Conservation (phyloP, 176 grass and related monocot genomes). For the Zoysia pacifica region DNA sequence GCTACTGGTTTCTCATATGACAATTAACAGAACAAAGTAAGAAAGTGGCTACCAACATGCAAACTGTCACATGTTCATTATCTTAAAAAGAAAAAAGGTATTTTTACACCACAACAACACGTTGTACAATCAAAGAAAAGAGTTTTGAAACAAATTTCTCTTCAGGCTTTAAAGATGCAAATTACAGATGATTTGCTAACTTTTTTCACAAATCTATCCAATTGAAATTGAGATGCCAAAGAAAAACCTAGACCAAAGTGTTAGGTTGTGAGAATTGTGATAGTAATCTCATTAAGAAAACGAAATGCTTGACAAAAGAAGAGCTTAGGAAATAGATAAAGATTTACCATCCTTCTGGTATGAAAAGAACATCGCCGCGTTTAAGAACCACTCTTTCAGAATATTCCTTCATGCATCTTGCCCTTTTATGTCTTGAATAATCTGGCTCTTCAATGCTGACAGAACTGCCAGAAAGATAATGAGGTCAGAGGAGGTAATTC, state of each 20-base stretch:
- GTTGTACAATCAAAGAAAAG: conserved; percentile 6
- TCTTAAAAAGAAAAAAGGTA: not conserved
- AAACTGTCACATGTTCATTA: conserved; percentile 4
- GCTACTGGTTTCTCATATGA: conserved; percentile 13
- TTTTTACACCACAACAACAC: not conserved
- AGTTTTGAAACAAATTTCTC: not conserved
- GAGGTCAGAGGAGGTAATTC: conserved; percentile 28
- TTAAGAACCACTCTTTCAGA: conserved; percentile 74
- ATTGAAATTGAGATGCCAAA: not conserved
- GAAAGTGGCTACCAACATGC: conserved; percentile 15
- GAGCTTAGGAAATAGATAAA: conserved; percentile 25
- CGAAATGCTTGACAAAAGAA: conserved; percentile 1
- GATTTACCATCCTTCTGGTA: conserved; percentile 97
- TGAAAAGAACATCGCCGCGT: conserved; percentile 80
- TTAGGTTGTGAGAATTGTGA: not conserved
- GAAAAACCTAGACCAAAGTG: not conserved
- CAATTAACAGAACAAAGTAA: not conserved
- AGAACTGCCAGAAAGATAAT: conserved; percentile 49
- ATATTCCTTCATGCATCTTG: conserved; percentile 65
- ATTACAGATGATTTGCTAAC: conserved; percentile 10
- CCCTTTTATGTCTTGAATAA: conserved; percentile 69
- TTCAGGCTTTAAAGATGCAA: not conserved
- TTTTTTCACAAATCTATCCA: not conserved
- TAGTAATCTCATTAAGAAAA: not conserved
- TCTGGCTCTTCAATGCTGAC: conserved; percentile 74